Base-by-base conservation (phyloP, 768 basidiomycete species). In the Lenzites betulinus region DNA sequence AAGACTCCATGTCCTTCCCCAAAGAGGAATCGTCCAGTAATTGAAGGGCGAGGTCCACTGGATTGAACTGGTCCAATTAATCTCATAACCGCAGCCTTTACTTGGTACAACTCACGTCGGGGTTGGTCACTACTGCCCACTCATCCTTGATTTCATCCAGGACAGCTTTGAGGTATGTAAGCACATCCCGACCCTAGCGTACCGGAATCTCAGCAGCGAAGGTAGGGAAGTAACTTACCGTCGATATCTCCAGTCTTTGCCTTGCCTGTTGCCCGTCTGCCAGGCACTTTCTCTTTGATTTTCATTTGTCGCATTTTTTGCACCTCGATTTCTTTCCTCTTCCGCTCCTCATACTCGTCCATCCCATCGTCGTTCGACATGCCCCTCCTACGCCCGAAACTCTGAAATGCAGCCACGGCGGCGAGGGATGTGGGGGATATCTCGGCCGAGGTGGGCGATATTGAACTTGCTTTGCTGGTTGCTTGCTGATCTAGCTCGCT, bases 41-140 rank as follows among this genome's bases (percentile, higher is more conserved):
- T 67, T 93, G 88, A 16, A 99, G 82, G 4, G 97, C 95, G 38
- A 98, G 81, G 68, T 95, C 90, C 35, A 97, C 95, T 49, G 90
- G 90, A 71, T 97, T 96, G 76, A 98, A 99, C 88, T 95, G 67
- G 39, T 56, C 39, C 53, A 44, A 25, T 62, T 63, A 66, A 66
- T 63, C 38, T 51, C 56, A 54, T 42, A 42, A 59, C 46, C 38
- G 22, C n/a, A 22, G 6, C 11, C 12, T 28, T 1, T 35, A 38
- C 39, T 12, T 46, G 26, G 54, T 51, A 35, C 30, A 50, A 67
- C 83, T 76, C 72, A 93, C 92, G 73, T 93, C 89, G 38, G 89
- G 83, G 62, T 92, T 84, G 55, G 88, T 85, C 33, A 94, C 87
- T 68, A 93, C 89, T 67, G 92, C 90, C 94, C 94, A 97, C 56